These are phyloP conservation scores for Prunus davidiana DNA, from an alignment of 306 rosid genomes.

Conservation along the genomic window DNA sequence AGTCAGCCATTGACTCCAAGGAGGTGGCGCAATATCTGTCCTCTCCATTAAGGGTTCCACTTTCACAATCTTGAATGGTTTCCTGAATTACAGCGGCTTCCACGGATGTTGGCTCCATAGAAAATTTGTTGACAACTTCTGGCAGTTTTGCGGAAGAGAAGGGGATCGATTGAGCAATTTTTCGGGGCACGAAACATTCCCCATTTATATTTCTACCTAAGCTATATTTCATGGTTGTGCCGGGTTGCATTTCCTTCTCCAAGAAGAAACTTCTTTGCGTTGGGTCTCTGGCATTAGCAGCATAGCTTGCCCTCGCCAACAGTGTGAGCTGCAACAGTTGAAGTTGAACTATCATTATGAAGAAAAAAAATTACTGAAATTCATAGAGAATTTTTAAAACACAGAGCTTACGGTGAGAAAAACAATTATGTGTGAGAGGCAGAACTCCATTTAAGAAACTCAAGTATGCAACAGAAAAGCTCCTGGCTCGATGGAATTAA, in stretches of 20 bases:
- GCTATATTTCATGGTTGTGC: conserved; percentile 32
- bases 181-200: conserved; percentile 45
- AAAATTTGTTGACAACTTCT: conserved; percentile 25
- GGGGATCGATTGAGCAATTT: conserved; percentile 37
- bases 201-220: conserved; percentile 29
- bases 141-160: conserved; percentile 47
- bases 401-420: background rate
- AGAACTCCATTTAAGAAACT: too few species aligned
- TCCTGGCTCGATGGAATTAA: too few species aligned
- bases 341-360: background rate
- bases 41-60: conserved; percentile 29
- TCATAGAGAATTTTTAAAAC: background rate
- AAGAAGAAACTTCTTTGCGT: conserved; percentile 43
- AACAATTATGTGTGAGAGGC: too few species aligned
- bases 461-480: too few species aligned
- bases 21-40: conserved; percentile 79
- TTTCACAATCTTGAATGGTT: conserved; percentile 54
- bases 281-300: conserved; percentile 29
- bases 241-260: conserved; percentile 43
- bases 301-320: conserved; percentile 31
- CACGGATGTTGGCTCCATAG: conserved; percentile 34
- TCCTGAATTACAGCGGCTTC: conserved; percentile 38
- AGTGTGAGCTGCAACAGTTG: conserved; percentile 27
- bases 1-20: conserved; percentile 73
- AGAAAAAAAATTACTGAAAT: too few species aligned